Evolutionary conservation across 441 rosid species (phyloP), one percentile per base, ranked within the genome.

Genomic region (Populus hybrid): DNA sequence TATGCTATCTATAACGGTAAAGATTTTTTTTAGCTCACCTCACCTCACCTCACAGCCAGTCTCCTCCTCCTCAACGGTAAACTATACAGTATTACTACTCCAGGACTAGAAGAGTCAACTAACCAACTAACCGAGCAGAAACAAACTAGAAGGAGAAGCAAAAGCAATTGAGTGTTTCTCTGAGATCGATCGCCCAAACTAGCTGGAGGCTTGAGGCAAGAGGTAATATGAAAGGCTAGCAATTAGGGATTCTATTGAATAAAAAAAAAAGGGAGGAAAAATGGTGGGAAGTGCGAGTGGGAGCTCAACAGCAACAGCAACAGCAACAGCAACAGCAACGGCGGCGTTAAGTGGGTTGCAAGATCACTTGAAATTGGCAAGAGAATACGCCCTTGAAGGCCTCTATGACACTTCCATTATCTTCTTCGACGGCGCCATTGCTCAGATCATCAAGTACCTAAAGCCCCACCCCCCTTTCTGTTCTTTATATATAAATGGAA

Each of bases 381-480:
- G 97, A 82, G 99, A 94, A 65, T 91, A 97, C 75, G 98, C 99
- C 56, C 87, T 92, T n/a, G 99, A 94, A 88, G 99, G 99, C 28
- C 90, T 94, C n/a, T 94, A 97, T 74, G 99, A 97, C 71, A 94
- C 99, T 72, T 91, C 99, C 20, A 81, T 92, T 69, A 97, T 97
- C 91, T 97, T 97, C 95, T 97, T 97, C 85, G 99, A 97, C 76
- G 99, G 99, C 38, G 98, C 99, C 86, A 87, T 97, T 85, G 99
- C 99, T 78, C 99, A 97, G 93, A 97, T 97, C 93, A 94, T 93
- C 90, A 94, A 92, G 99, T 94, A 92, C 18, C 24, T 0, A 67
- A 45, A 72, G 9, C 23, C 63, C 0, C 63, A 18, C 23, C 23
- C 2, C 21, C 9, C 9, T 69, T 74, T 74, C 76, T 77, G 66